These are phyloP conservation scores for Lentinula detonsa DNA, from an alignment of 768 basidiomycete species.

Conservation along the genomic window DNA sequence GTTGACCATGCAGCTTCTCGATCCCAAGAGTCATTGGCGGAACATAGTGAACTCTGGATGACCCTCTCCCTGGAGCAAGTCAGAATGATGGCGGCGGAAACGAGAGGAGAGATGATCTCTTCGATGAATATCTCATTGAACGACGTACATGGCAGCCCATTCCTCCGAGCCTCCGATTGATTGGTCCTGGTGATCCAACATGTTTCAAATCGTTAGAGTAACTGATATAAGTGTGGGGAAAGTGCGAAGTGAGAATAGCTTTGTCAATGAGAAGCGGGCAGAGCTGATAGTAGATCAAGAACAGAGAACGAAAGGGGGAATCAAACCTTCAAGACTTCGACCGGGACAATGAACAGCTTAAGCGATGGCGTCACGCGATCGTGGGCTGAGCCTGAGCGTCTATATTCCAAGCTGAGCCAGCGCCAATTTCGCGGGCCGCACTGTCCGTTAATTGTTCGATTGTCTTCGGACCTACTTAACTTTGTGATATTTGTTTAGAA, in stretches of 20 bases:
- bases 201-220: background rate
- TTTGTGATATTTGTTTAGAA: too few relatives aligned
- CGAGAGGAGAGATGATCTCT: too few relatives aligned
- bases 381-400: background rate
- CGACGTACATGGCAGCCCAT: background rate
- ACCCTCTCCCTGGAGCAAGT: background rate
- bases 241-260: too few relatives aligned
- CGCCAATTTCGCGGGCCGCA: background rate
- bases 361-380: background rate
- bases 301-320: background rate
- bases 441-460: too few relatives aligned
- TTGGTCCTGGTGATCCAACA: background rate
- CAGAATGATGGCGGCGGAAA: background rate
- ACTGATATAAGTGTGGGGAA: too few relatives aligned
- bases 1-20: background rate
- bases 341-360: background rate
- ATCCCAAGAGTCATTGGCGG: background rate
- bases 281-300: too few relatives aligned
- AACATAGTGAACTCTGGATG: background rate
- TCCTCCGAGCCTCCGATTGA: background rate
- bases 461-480: too few relatives aligned
- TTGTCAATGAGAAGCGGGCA: too few relatives aligned
- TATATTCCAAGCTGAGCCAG: background rate
- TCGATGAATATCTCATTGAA: background rate
- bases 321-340: background rate